Conservation (phyloP, 2,329 filamentous ascomycete genomes). For the Colletotrichum siamense region DNA sequence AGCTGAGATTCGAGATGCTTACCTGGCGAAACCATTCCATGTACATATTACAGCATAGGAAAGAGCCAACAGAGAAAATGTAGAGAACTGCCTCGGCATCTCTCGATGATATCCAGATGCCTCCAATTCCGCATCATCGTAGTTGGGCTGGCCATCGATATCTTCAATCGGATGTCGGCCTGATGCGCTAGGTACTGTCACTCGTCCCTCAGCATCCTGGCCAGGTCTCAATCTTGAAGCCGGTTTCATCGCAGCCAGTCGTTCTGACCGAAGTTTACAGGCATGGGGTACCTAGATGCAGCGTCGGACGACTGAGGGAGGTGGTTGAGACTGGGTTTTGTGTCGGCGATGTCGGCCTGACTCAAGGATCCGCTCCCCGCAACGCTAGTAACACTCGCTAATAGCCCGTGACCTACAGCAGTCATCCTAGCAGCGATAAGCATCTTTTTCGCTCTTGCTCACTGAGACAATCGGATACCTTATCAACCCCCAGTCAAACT, state of each 20-base stretch:
- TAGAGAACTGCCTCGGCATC: constrained; percentile 36
- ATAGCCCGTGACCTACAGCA: not conserved
- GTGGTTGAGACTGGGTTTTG: not conserved
- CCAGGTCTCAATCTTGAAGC: not conserved
- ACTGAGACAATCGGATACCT: not conserved
- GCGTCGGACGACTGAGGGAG: not conserved
- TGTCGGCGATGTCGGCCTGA: not conserved
- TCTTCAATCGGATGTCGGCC: not conserved
- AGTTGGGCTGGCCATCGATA: not conserved
- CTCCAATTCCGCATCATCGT: constrained; percentile 34
- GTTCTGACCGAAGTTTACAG: not conserved
- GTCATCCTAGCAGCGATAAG: not conserved
- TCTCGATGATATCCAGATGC: constrained; percentile 32
- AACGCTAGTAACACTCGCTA: not conserved
- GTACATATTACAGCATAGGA: constrained; percentile 36
- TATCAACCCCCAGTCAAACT: not conserved
- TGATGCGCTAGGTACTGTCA: not conserved
- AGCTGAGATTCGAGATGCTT: not conserved
- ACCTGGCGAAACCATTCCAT: constrained; percentile 34
- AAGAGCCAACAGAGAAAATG: constrained; percentile 28
- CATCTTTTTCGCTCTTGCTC: not conserved
- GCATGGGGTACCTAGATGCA: not conserved
- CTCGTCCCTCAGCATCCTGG: not conserved
- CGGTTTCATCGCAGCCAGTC: not conserved
- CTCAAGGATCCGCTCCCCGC: not conserved